A percentile compares a stretch with the other conserved stretches of the same genome.
These are phyloP conservation scores for Plasmopara muralis DNA, from an alignment of 352 stramenopile genomes.

Conservation along the genomic window DNA sequence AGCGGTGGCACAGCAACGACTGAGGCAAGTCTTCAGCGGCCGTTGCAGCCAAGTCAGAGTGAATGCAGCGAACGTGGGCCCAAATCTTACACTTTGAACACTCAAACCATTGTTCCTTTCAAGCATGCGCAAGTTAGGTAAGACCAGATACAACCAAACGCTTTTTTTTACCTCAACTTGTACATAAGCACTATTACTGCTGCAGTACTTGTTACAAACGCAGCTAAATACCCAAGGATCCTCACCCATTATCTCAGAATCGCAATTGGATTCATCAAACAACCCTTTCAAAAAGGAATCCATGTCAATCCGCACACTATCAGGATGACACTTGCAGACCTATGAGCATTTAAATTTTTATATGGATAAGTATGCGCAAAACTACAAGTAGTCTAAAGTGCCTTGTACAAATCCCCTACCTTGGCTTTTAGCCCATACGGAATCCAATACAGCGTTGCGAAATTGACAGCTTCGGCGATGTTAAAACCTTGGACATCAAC, in stretches of 20 bases:
- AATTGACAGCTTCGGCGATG: conserved; percentile 88
- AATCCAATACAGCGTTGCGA: conserved; percentile 84
- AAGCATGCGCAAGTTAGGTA: conserved; percentile 3
- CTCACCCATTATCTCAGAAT: conserved; percentile 33
- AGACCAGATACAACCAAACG: conserved; percentile 1
- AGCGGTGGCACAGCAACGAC: conserved; percentile 53
- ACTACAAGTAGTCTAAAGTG: not conserved
- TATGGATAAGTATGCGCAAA: not conserved
- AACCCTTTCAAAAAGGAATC: conserved; percentile 69
- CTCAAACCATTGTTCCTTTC: conserved; percentile 75
- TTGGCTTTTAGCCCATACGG: conserved; percentile 70
- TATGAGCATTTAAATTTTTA: conserved; percentile 6
- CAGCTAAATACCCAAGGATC: conserved; percentile 76
- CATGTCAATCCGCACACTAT: conserved; percentile 84
- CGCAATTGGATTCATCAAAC: conserved; percentile 34
- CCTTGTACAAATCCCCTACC: conserved; percentile 15
- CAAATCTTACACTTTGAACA: conserved; percentile 76
- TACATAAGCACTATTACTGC: conserved; percentile 40
- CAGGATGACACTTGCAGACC: conserved; percentile 80
- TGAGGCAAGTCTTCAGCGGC: conserved; percentile 39
- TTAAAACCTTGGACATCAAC: conserved; percentile 68
- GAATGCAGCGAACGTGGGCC: conserved; percentile 60
- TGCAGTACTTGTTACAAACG: conserved; percentile 54
- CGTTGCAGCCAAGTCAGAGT: conserved; percentile 32
- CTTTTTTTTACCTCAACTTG: conserved; percentile 43